Evolutionary conservation across 2,329 filamentous ascomycete species (phyloP), one percentile per base, ranked within the genome.

Genomic region (Colletotrichum acutatum): DNA sequence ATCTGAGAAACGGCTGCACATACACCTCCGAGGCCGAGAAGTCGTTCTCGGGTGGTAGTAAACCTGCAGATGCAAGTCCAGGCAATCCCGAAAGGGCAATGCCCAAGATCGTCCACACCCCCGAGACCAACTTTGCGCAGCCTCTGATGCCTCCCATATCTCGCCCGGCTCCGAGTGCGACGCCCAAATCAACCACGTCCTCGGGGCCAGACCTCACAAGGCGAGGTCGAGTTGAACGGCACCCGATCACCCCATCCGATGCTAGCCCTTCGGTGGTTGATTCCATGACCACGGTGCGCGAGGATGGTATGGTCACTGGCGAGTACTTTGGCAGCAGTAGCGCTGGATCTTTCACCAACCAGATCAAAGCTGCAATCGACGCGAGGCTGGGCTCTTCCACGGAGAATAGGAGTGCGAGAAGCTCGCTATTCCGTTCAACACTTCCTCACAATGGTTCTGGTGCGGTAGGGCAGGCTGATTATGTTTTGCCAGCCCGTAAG

Each of bases 291-390:
- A 83, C 83, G 0, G 80, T 86, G 1, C 78, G 84, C 3, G 84
- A 85, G 30, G 84, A 86, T 66, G 84, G 82, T 0, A 76, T 75
- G 0, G 81, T 77, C 26, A 84, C 80, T 0, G 80, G 83, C 16
- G 85, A 85, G 22, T 86, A 85, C 71, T 87, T 86, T 67, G 85
- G 85, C 0, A 86, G 81, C 72, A 86, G 84, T 19, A 86, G 85
- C 68, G 83, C 84, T 0, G 84, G 84, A 0, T 84, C 84, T 2
- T 87, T 87, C 60, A 86, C 85, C 32, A 81, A 81, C 1, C 84
- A 86, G 66, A 86, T 87, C 52, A 85, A 83, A 64, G 82, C 80
- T 1, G 84, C 84, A 0, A 83, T 86, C 1, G 83, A 86, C 6
- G 75, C 75, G 3, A 75, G 78, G 4, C 53, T 81, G 0, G 78